Evolutionary conservation across 805 yeast species (phyloP).

Genomic region (Hanseniaspora pseudoguilliermondii): DNA sequence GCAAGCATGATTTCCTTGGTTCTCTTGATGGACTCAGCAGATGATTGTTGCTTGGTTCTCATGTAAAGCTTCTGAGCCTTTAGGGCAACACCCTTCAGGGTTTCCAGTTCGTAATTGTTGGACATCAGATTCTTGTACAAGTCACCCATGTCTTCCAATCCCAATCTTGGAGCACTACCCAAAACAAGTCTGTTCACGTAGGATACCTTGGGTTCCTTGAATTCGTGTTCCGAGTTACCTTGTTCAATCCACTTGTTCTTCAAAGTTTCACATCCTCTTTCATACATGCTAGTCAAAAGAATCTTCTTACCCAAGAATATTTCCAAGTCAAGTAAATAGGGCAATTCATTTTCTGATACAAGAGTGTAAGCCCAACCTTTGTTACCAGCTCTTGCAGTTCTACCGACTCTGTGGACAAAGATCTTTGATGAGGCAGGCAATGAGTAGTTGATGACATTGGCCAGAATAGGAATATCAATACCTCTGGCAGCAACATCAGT

Average conservation of each 20-base stretch:
- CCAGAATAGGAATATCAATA: slow-evolving; percentile 92
- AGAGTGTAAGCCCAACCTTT: slow-evolving; percentile 95
- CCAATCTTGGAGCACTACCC: slow-evolving; percentile 68
- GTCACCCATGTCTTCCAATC: slow-evolving; percentile 62
- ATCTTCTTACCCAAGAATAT: slow-evolving; percentile 77
- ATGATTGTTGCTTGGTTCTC: slow-evolving; percentile 77
- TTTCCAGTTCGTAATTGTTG: slow-evolving; percentile 54
- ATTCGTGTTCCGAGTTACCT: slow-evolving; percentile 28
- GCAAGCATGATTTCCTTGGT: slow-evolving; percentile 60
- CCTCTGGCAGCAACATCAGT: slow-evolving; percentile 99
- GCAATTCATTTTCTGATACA: slow-evolving; percentile 71
- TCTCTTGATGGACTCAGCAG: slow-evolving; percentile 72
- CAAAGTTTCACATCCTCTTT: slow-evolving; percentile 43
- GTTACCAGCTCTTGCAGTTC: slow-evolving; percentile 98
- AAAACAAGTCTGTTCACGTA: slow-evolving; percentile 68
- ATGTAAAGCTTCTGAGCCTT: slow-evolving; percentile 83
- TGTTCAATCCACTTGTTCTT: slow-evolving; percentile 34
- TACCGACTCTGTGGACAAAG: slow-evolving; percentile 93
- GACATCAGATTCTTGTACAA: slow-evolving; percentile 47
- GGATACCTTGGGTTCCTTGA: slow-evolving; percentile 44
- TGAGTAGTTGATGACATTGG: slow-evolving; percentile 85
- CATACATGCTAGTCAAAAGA: slow-evolving; percentile 55
- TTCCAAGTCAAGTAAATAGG: slow-evolving; percentile 82
- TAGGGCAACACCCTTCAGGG: slow-evolving; percentile 54
- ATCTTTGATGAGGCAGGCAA: slow-evolving; percentile 87